phyloP scores from a whole-genome alignment of 169 alveolate genomes.

The Eimeria falciformis region DNA sequence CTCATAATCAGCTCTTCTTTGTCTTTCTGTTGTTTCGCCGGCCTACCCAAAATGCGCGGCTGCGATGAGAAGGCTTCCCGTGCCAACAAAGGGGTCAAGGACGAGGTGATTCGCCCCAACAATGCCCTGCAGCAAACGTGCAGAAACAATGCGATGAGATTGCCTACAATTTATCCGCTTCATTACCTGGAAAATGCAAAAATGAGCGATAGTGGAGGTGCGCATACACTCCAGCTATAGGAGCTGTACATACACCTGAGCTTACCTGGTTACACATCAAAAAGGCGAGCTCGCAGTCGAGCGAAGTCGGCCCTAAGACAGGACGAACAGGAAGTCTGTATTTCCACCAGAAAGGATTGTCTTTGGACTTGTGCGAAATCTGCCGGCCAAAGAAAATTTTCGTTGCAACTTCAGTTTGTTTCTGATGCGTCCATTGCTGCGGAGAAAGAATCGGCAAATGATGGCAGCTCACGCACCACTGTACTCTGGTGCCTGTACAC shows the following conservation, averaged over 20 bases:
- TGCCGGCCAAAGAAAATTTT: slow-evolving; percentile 28
- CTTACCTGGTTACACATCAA: slow-evolving; percentile 93
- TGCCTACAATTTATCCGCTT: too few species aligned
- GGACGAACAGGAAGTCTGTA: slow-evolving; percentile 94
- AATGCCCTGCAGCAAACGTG: slow-evolving; percentile 79
- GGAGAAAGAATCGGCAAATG: too few species aligned
- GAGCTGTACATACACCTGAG: too few species aligned
- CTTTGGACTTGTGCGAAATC: slow-evolving; percentile 8
- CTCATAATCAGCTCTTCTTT: too few species aligned
- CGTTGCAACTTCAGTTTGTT: neutral
- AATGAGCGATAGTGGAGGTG: too few species aligned
- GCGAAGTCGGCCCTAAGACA: slow-evolving; percentile 98
- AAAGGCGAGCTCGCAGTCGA: slow-evolving; percentile 97
- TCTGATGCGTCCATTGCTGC: neutral
- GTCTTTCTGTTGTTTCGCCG: too few species aligned
- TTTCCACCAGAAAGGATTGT: slow-evolving; percentile 88
- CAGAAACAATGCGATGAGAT: too few species aligned
- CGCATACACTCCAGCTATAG: neutral
- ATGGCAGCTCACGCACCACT: too few species aligned
- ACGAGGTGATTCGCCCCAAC: slow-evolving; percentile 88
- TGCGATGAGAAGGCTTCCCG: slow-evolving; percentile 93
- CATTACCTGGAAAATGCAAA: too few species aligned
- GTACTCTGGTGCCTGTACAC: too few species aligned
- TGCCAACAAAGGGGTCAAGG: slow-evolving; percentile 96
- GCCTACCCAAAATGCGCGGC: slow-evolving; percentile 87